phyloP scores from a whole-genome alignment of 495 filamentous ascomycete genomes.

The Pyronema omphalodes region DNA sequence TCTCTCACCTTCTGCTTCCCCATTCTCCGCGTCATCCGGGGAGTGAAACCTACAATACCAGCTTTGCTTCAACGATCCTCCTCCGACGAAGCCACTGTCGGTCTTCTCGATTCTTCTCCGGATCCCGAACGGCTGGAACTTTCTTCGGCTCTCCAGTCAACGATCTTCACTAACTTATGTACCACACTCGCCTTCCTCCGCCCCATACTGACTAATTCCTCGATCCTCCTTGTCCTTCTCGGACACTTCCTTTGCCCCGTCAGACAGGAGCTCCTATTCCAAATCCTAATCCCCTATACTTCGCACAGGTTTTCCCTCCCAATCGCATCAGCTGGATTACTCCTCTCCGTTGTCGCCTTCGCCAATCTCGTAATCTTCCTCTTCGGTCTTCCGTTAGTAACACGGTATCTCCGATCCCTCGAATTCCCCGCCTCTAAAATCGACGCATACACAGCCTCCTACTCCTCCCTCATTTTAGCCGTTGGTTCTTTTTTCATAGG shows the following conservation, averaged over 20 bases:
- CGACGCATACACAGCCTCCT: background rate
- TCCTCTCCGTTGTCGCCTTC: conserved; percentile 4
- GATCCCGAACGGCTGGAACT: background rate
- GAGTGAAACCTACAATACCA: background rate
- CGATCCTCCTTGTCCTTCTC: conserved; percentile 1
- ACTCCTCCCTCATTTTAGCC: background rate
- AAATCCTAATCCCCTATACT: conserved; percentile 8
- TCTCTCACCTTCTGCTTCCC: background rate
- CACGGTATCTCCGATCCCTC: background rate
- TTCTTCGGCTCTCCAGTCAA: background rate
- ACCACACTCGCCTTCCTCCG: background rate
- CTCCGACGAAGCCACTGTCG: background rate
- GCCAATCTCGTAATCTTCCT: conserved; percentile 1
- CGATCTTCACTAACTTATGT: background rate
- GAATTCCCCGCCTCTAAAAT: background rate
- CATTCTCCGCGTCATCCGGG: background rate
- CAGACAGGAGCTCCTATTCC: conserved; percentile 6
- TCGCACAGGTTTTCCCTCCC: background rate
- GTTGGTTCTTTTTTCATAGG: background rate
- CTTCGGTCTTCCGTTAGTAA: background rate
- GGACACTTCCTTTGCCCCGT: conserved; percentile 5
- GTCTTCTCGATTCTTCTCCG: background rate
- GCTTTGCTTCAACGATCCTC: background rate
- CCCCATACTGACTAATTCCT: background rate
- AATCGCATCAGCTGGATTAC: background rate